Base-by-base conservation (phyloP, 169 alveolate species). In the Ichthyophthirius multifiliis region DNA sequence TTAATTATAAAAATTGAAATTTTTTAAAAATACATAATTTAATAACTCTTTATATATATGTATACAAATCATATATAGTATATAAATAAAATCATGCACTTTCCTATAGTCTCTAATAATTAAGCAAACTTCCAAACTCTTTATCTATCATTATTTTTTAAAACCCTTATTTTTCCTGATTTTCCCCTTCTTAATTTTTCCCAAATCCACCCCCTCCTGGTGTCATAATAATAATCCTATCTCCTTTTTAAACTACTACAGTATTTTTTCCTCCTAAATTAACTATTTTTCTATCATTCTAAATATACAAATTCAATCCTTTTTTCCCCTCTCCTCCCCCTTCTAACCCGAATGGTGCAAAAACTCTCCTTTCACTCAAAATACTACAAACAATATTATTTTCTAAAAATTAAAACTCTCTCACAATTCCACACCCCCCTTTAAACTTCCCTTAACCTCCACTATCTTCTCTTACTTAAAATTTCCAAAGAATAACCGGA, bases 131-230 rank as follows among this genome's bases (percentile, higher is more conserved):
- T n/a, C n/a, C n/a, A n/a, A n/a, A n/a, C n/a, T n/a, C n/a, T n/a
- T n/a, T n/a, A n/a, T n/a, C n/a, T n/a, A n/a, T n/a, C n/a, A n/a
- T n/a, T n/a, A n/a, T n/a, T n/a, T n/a, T n/a, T n/a, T n/a, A n/a
- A n/a, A n/a, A n/a, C n/a, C n/a, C n/a, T n/a, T n/a, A n/a, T n/a
- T n/a, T n/a, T n/a, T n/a, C n/a, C n/a, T n/a, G n/a, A n/a, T n/a
- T n/a, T n/a, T n/a, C n/a, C n/a, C n/a, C n/a, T n/a, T 45, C 23
- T 45, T 45, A 16, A 5, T 6, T 27, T 45, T 4, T 6, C 43
- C 97, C 97, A 77, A 82, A 94, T 41, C 93, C 97, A 37, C 97
- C 97, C 7, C 97, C 97, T 3, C 97, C 97, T 23, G 97, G 97
- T 23, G 96, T 92, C 47, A 43, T 31, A 27, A 94, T 90, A 45